Evolutionary conservation across 1,139 yeast species (phyloP), one percentile per base, ranked within the genome.

Genomic region (Yamadazyma songkhlaensis): DNA sequence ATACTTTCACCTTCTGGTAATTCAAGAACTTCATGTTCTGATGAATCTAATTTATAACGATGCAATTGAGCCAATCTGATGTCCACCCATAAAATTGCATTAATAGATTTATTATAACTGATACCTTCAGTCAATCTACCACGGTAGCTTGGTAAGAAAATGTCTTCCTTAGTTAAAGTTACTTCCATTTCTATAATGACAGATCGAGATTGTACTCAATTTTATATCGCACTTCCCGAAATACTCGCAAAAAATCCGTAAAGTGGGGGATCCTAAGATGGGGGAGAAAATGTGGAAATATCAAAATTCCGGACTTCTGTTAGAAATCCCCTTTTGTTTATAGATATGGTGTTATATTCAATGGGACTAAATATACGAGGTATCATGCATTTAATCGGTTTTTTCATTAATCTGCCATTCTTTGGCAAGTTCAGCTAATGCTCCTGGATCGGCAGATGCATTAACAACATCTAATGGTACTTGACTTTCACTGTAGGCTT

Each of bases 391-490:
- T 6, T 17, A 17, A 17, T 25, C 27, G 4, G 4, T n/a, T 7
- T 7, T n/a, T 27, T 27, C 17, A 27, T 27, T n/a, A 11, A 11
- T n/a, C 29, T 50, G 47, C 87, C 89, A 83, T 45, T 79, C 74
- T 38, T 71, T 66, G 1, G 84, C 80, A 43, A 84, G 62, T 40
- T 83, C 88, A 14, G 74, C 77, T 76, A 84, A 78, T 1, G 79
- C 69, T 17, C 68, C 67, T 0, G 87, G 71, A 51, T 85, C 80
- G 45, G 78, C 55, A 22, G 87, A 72, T 1, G 97, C 96, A 55
- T 88, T 94, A 4, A 92, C 83, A 23, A 94, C 79, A 50, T 92
- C 99, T 37, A 77, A 69, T 0, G 99, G 98, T 2, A 92, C 96
- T 52, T 85, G 90, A 54, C 84, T 88, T 53, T 90, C 96, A 3